These are phyloP conservation scores for Phytophthora nicotianae DNA, from an alignment of 352 stramenopile genomes.

Conservation along the genomic window DNA sequence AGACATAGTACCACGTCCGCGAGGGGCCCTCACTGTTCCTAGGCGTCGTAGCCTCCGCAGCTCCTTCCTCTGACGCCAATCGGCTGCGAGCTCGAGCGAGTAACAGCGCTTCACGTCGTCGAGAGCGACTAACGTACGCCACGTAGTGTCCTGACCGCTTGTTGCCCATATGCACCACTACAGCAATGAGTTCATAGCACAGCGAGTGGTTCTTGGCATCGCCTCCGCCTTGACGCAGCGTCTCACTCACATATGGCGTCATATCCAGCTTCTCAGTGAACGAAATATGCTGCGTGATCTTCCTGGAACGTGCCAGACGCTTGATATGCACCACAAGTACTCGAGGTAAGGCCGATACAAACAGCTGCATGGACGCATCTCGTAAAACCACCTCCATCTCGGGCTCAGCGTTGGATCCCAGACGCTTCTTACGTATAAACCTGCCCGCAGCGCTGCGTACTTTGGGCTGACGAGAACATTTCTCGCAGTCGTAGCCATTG, in stretches of 20 bases:
- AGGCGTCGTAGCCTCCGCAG: conserved; percentile 20
- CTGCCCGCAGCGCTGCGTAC: conserved; percentile 24
- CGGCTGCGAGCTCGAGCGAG: conserved; percentile 29
- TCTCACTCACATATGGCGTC: conserved; percentile 47
- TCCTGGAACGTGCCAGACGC: conserved; percentile 50
- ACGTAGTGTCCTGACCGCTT: conserved; percentile 76
- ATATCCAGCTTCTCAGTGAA: conserved; percentile 67
- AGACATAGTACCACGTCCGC: conserved; percentile 73
- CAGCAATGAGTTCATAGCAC: conserved; percentile 66
- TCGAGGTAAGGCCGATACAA: conserved; percentile 52
- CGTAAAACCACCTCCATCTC: conserved; percentile 44
- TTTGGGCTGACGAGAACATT: conserved; percentile 55
- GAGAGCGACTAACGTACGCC: conserved; percentile 69
- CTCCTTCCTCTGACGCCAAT: conserved; percentile 25
- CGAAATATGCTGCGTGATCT: conserved; percentile 71
- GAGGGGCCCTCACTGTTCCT: conserved; percentile 26
- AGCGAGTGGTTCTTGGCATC: conserved; percentile 32
- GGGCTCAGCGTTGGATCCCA: conserved; percentile 26
- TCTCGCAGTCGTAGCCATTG: conserved; percentile 78
- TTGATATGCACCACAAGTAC: conserved; percentile 80
- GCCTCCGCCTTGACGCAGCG: conserved; percentile 28
- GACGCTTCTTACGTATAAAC: conserved; percentile 40
- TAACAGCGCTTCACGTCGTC: conserved; percentile 34
- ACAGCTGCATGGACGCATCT: conserved; percentile 61
- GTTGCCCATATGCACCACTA: conserved; percentile 78